phyloP scores from a whole-genome alignment of 208 protist species.

The Naegleria lovaniensis region DNA sequence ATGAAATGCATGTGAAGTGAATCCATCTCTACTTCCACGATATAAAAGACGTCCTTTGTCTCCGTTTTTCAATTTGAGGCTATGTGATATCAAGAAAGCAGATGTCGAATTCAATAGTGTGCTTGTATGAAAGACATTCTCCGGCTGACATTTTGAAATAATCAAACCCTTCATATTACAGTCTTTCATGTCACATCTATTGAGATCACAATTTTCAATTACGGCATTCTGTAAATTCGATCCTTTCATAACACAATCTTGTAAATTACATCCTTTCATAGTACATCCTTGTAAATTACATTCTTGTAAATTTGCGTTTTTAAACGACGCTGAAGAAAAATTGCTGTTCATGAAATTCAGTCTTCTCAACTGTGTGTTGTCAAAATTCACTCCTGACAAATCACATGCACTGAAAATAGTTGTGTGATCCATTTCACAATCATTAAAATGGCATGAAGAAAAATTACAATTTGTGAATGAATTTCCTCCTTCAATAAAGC shows the following conservation, averaged over 20 bases:
- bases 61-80: too few relatives aligned
- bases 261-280: neutral
- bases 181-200: too few relatives aligned
- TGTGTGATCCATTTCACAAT: too few relatives aligned
- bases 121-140: neutral
- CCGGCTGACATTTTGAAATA: too few relatives aligned
- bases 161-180: too few relatives aligned
- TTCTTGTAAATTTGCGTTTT: neutral
- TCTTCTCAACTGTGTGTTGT: too few relatives aligned
- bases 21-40: constrained; percentile 25
- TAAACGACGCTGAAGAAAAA: neutral
- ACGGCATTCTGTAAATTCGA: neutral
- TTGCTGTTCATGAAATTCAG: too few relatives aligned
- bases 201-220: neutral
- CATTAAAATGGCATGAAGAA: too few relatives aligned
- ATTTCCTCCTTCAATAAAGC: too few relatives aligned
- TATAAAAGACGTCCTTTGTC: neutral
- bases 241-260: neutral
- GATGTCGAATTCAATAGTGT: neutral
- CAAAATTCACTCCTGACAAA: too few relatives aligned
- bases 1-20: neutral
- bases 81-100: neutral
- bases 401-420: too few relatives aligned
- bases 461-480: too few relatives aligned
- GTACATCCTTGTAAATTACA: neutral